Conservation (phyloP, 192 early-diverging fungal genomes). For the Piromyces sp. region DNA sequence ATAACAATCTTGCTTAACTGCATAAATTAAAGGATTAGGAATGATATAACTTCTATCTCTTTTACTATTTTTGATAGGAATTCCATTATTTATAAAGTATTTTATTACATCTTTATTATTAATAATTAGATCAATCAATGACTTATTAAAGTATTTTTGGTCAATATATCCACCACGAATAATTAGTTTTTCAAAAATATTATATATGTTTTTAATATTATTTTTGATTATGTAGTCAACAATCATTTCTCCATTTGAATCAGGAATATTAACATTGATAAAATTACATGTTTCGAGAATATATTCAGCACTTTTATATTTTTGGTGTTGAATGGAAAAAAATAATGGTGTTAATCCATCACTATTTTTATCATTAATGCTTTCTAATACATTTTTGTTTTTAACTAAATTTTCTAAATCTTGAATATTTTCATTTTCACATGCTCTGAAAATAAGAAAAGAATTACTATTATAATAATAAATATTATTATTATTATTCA, state of each 20-base stretch:
- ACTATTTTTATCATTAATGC: not conserved
- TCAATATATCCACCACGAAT: not conserved
- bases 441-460: not conserved
- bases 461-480: not conserved
- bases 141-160: not conserved
- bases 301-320: not conserved
- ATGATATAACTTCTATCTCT: not conserved
- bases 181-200: not conserved
- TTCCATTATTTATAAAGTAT: not conserved
- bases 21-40: not conserved
- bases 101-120: not conserved
- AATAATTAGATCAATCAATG: not conserved
- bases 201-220: not conserved
- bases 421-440: not conserved
- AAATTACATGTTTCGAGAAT: not conserved
- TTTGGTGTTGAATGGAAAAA: not conserved
- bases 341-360: not conserved
- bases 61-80: not conserved
- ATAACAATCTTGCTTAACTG: not conserved
- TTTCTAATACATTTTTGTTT: not conserved
- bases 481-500: not conserved
- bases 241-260: not conserved
- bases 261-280: not conserved
- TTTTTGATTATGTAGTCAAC: not conserved
- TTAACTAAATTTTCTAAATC: not conserved